Base-by-base conservation (phyloP, 2,329 filamentous ascomycete species). In the Orbilia quercus region DNA sequence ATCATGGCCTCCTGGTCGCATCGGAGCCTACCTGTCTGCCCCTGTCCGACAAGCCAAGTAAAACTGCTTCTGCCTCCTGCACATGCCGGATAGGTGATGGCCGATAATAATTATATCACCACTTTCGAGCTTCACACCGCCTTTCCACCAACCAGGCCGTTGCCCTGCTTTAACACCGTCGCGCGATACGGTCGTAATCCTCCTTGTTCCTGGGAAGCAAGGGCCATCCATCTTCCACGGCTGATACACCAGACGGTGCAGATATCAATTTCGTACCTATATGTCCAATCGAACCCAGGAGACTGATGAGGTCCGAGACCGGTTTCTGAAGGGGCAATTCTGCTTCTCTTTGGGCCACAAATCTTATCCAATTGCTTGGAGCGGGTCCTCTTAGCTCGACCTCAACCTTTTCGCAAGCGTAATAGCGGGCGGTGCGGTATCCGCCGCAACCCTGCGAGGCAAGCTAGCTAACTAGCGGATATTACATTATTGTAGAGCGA, bases 81-180 rank as follows among this genome's bases (percentile, higher is more conserved):
- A 73, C 47, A 66, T 73, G 60, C 69, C 69, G 54, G 60, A 73
- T 73, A 73, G 69, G 69, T 66, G 50, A 73, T 66, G 60, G 60
- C 69, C 69, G 69, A 72, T 14, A 22, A 14, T 2, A 2, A 7
- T 51, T 20, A 40, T 34, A 38, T 44, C 42, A 58, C 28, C 51
- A 53, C 48, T 51, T 63, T 23, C 57, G 50, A 57, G 40, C 22
- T 66, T 40, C n/a, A n/a, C n/a, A 25, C 31, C 48, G 42, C 20
- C 22, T 38, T 18, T 28, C 42, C 28, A 48, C 58, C 58, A 71
- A 63, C 66, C 65, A 63, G 60, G 23, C 34, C 28, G 28, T 9
- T 31, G 5, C 9, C 28, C 28, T 31, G 9, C 28, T 31, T 31
- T 4, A 20, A 31, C 23, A 48, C 34, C 28, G 23, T 60, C 38